Evolutionary conservation across 116 monocot genomes (phyloP).

Genomic region (Dioscorea cayenensis): DNA sequence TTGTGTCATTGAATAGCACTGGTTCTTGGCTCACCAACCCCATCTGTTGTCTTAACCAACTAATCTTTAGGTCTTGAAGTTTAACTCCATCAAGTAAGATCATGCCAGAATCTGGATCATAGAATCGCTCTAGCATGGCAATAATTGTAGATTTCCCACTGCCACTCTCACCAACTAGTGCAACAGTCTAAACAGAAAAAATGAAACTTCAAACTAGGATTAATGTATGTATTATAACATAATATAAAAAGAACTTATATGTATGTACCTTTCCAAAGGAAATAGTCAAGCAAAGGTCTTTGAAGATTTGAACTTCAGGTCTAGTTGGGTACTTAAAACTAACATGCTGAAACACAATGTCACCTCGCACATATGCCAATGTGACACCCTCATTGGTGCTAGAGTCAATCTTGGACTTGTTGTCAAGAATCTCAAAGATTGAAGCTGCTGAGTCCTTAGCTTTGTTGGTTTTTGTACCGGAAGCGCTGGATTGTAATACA

Average conservation of each 20-base stretch:
- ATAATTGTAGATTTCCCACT: slow-evolving; percentile 47
- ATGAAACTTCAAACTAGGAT: not conserved
- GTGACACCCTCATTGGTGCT: slow-evolving; percentile 13
- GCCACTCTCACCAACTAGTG: slow-evolving; percentile 48
- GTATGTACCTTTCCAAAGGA: slow-evolving; percentile 31
- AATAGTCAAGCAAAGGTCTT: slow-evolving; percentile 33
- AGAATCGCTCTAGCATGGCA: slow-evolving; percentile 32
- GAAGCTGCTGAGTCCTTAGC: slow-evolving; percentile 36
- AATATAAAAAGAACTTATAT: not conserved
- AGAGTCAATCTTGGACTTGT: slow-evolving; percentile 40
- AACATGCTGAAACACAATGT: slow-evolving; percentile 29
- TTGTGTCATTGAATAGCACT: slow-evolving; percentile 37
- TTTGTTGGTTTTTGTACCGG: slow-evolving; percentile 30
- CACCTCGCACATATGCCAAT: slow-evolving; percentile 14
- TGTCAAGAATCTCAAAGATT: slow-evolving; percentile 36
- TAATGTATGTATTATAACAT: not conserved
- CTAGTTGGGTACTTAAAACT: slow-evolving; percentile 46
- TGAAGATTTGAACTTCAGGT: slow-evolving; percentile 35
- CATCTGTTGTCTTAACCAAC: slow-evolving; percentile 49
- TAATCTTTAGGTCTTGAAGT: slow-evolving; percentile 19
- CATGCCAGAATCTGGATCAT: slow-evolving; percentile 36
- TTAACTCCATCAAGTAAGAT: slow-evolving; percentile 31
- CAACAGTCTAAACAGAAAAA: slow-evolving; percentile 18
- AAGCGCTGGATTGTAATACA: slow-evolving; percentile 35
- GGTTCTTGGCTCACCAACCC: slow-evolving; percentile 50